These are phyloP conservation scores for Primulina tabacum DNA, from an alignment of 257 asterid species.

Conservation along the genomic window DNA sequence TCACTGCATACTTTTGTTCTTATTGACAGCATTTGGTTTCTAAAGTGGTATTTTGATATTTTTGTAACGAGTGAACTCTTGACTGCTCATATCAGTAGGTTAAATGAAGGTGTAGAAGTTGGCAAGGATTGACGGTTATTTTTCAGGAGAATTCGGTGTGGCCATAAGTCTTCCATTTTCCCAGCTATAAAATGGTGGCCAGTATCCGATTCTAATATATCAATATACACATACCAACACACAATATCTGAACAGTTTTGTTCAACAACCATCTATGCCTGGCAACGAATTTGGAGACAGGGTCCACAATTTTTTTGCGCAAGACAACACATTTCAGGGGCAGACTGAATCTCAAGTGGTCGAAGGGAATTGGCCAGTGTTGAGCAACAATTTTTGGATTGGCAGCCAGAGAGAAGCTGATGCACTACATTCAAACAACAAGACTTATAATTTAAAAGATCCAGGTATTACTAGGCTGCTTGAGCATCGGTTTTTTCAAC, in stretches of 20 bases:
- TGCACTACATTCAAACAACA: conserved; percentile 37
- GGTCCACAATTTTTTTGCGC: conserved; percentile 90
- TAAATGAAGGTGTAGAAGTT: background rate
- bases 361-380: conserved; percentile 61
- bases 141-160: background rate
- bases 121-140: background rate
- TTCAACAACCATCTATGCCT: conserved; percentile 75
- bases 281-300: conserved; percentile 83
- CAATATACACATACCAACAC: background rate
- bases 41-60: background rate
- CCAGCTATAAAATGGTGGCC: background rate
- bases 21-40: background rate
- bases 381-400: conserved; percentile 49
- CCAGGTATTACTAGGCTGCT: conserved; percentile 34
- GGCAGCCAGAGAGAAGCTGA: conserved; percentile 59
- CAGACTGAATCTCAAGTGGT: conserved; percentile 56
- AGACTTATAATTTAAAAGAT: conserved; percentile 45
- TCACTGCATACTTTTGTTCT: background rate
- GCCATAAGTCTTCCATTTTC: background rate
- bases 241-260: conserved; percentile 15
- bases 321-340: conserved; percentile 62
- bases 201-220: no score
- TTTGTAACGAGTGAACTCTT: background rate
- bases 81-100: background rate
- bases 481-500: background rate